Conservation (phyloP, 2,329 filamentous ascomycete genomes). For the Catunica adiposa region DNA sequence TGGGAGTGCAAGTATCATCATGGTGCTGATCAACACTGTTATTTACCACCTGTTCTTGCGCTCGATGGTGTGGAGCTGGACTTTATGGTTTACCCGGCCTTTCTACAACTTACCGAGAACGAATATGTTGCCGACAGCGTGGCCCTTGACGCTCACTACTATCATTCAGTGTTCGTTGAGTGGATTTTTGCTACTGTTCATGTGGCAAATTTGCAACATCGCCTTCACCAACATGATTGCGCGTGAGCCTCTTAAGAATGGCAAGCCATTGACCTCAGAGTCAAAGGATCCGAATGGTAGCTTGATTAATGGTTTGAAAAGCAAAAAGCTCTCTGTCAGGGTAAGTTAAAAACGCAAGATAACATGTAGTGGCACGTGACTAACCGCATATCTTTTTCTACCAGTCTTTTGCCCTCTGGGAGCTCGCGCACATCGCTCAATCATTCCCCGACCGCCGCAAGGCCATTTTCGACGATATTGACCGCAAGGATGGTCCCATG, state of each 20-base stretch:
- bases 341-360: slow-evolving; percentile 26
- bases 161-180: slow-evolving; percentile 41
- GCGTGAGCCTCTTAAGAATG: slow-evolving; percentile 67
- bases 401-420: slow-evolving; percentile 77
- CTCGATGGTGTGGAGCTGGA: slow-evolving; percentile 47
- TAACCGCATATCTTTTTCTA: slow-evolving; percentile 16
- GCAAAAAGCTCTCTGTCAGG: slow-evolving; percentile 62
- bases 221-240: slow-evolving; percentile 69
- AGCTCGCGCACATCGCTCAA: slow-evolving; percentile 63
- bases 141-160: slow-evolving; percentile 40
- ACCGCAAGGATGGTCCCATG: slow-evolving; percentile 60
- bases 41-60: slow-evolving; percentile 50
- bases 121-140: slow-evolving; percentile 42
- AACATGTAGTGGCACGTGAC: not conserved
- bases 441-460: slow-evolving; percentile 60
- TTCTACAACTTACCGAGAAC: slow-evolving; percentile 63
- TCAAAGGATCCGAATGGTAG: slow-evolving; percentile 87
- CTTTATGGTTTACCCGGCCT: slow-evolving; percentile 51
- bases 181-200: slow-evolving; percentile 47
- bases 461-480: slow-evolving; percentile 73
- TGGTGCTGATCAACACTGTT: slow-evolving; percentile 31
- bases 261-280: slow-evolving; percentile 65
- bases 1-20: slow-evolving; percentile 25
- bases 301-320: slow-evolving; percentile 65
- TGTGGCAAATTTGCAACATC: slow-evolving; percentile 64